These are phyloP conservation scores for Podila minutissima DNA, from an alignment of 192 early-diverging fungal genomes.

Conservation along the genomic window DNA sequence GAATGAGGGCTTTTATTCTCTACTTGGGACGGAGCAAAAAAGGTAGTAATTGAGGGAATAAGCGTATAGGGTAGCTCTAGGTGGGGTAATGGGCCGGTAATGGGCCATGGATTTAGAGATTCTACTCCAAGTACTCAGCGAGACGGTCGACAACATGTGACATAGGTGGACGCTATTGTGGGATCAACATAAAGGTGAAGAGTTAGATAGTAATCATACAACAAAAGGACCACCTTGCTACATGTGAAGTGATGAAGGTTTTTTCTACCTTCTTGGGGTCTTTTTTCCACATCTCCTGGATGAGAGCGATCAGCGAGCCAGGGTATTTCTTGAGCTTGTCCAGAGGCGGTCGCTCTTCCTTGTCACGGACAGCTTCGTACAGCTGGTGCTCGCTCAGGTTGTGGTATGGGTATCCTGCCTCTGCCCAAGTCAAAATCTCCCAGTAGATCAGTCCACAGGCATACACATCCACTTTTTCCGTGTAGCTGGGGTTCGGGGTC, in stretches of 20 bases:
- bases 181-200: background rate
- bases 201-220: background rate
- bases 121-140: conserved; percentile 44
- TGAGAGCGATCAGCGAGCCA: conserved; percentile 63
- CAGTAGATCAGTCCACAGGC: conserved; percentile 82
- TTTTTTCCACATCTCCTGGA: conserved; percentile 80
- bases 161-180: conserved; percentile 44
- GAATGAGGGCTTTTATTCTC: no score
- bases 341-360: conserved; percentile 66
- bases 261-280: conserved; percentile 59
- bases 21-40: no score
- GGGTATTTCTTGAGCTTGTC: conserved; percentile 69
- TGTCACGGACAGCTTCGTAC: conserved; percentile 68
- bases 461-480: conserved; percentile 80
- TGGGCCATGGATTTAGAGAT: background rate
- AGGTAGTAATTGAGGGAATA: no score
- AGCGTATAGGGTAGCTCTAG: no score
- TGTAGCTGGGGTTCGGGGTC: conserved; percentile 75
- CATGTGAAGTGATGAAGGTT: no score
- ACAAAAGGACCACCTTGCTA: background rate
- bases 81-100: background rate
- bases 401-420: conserved; percentile 78
- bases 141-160: conserved; percentile 42
- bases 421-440: conserved; percentile 83
- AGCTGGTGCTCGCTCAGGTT: conserved; percentile 73